phyloP scores from a whole-genome alignment of 768 basidiomycete genomes.

The Rhodotorula taiwanensis region DNA sequence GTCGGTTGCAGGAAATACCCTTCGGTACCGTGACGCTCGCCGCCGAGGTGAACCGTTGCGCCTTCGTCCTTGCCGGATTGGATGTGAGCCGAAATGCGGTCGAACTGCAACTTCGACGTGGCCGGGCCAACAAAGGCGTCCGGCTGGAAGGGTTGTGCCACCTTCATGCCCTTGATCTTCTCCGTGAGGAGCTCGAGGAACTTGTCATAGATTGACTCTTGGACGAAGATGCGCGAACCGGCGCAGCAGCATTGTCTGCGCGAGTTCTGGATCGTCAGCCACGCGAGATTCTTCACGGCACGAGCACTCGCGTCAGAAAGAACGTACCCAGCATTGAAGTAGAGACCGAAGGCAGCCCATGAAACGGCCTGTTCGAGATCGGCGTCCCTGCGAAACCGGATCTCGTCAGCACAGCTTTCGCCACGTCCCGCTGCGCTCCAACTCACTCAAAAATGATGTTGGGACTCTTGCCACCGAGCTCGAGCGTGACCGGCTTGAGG shows the following conservation, averaged over 20 bases:
- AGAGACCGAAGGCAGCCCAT: conserved; percentile 58
- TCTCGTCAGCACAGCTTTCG: too few species aligned
- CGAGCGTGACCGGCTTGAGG: conserved; percentile 74
- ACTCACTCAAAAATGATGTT: conserved; percentile 53
- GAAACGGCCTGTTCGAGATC: conserved; percentile 40
- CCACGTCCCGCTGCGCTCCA: too few species aligned
- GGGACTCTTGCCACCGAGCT: conserved; percentile 53
- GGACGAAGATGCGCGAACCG: conserved; percentile 74
- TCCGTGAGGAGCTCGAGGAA: conserved; percentile 60
- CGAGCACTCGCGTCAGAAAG: too few species aligned
- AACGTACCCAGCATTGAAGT: conserved; percentile 54
- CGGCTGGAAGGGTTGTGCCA: conserved; percentile 64
- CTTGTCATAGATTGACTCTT: conserved; percentile 68
- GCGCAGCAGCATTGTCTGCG: conserved; percentile 70
- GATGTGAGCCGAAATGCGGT: conserved; percentile 75
- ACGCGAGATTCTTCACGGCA: neutral
- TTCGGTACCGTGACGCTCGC: conserved; percentile 55
- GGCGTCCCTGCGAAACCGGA: conserved; percentile 27
- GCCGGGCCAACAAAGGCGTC: conserved; percentile 67
- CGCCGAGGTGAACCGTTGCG: conserved; percentile 61
- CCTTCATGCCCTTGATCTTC: conserved; percentile 51
- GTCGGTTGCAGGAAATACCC: conserved; percentile 57
- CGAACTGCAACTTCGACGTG: conserved; percentile 61
- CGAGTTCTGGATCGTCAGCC: neutral
- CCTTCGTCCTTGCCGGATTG: conserved; percentile 65